Conservation (phyloP, 2,329 filamentous ascomycete genomes). For the Dactylonectria macrodidyma region DNA sequence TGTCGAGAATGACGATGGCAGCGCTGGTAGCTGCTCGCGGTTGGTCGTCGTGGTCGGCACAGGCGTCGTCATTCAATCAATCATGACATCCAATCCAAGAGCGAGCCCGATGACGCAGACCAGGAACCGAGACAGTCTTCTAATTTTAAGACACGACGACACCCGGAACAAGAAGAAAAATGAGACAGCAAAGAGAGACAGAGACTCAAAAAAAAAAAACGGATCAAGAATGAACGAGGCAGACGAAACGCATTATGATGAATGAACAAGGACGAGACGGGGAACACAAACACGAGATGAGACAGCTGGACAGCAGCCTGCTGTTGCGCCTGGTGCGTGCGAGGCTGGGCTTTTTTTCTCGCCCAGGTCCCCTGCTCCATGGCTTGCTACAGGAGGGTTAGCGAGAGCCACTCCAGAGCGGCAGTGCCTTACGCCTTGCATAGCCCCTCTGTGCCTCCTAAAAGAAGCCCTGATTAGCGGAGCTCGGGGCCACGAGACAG, state of each 20-base stretch:
- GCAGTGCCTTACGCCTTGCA: conserved; percentile 27
- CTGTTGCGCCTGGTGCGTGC: background rate
- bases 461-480: conserved; percentile 12
- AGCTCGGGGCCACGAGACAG: conserved; percentile 5
- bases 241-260: conserved; percentile 34
- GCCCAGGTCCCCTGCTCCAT: conserved; percentile 14
- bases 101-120: conserved; percentile 10
- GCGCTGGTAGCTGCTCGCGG: conserved; percentile 20
- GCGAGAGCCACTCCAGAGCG: conserved; percentile 12
- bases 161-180: conserved; percentile 6
- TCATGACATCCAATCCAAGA: conserved; percentile 11
- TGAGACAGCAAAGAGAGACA: conserved; percentile 19
- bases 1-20: conserved; percentile 14
- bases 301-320: conserved; percentile 20
- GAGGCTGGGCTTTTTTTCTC: conserved; percentile 4
- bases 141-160: conserved; percentile 24
- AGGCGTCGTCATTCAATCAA: conserved; percentile 42
- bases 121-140: conserved; percentile 28
- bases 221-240: conserved; percentile 10
- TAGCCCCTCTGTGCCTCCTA: conserved; percentile 5
- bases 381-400: background rate
- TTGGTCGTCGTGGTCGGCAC: conserved; percentile 34
- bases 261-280: conserved; percentile 18
- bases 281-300: conserved; percentile 10
- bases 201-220: conserved; percentile 10